These are phyloP conservation scores for Leucocoprinus birnbaumii DNA, from an alignment of 768 basidiomycete species.

Conservation along the genomic window DNA sequence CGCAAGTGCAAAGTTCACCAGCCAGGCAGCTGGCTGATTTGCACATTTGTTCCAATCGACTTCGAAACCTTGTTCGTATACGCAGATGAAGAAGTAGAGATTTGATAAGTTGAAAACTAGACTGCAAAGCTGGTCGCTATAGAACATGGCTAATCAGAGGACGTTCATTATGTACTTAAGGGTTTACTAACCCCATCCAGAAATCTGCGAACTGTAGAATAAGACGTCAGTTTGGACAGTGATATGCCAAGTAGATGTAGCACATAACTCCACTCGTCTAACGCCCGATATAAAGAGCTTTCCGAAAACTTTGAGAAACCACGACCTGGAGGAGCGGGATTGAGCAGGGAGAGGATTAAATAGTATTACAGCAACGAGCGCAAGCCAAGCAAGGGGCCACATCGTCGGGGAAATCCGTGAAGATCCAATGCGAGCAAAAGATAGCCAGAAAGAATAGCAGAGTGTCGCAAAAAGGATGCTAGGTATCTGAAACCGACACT, in stretches of 20 bases:
- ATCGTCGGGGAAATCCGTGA: slow-evolving; percentile 55
- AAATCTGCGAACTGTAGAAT: slow-evolving; percentile 71
- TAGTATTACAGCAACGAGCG: slow-evolving; percentile 52
- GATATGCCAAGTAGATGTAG: neutral
- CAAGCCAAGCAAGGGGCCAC: slow-evolving; percentile 85
- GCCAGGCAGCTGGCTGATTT: slow-evolving; percentile 51
- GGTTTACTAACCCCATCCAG: slow-evolving; percentile 72
- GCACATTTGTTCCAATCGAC: slow-evolving; percentile 43
- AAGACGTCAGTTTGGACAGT: slow-evolving; percentile 13
- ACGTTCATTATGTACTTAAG: neutral
- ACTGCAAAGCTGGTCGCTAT: slow-evolving; percentile 81
- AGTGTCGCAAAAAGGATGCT: slow-evolving; percentile 69
- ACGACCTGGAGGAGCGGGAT: slow-evolving; percentile 67
- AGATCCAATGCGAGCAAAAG: slow-evolving; percentile 63
- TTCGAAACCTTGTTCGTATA: slow-evolving; percentile 58
- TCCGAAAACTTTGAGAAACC: slow-evolving; percentile 67
- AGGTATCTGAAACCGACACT: too few species aligned
- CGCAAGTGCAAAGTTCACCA: slow-evolving; percentile 53
- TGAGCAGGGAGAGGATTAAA: slow-evolving; percentile 76
- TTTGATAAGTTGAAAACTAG: slow-evolving; percentile 73
- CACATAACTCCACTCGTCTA: slow-evolving; percentile 66
- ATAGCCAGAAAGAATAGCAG: slow-evolving; percentile 81
- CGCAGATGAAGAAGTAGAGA: slow-evolving; percentile 72
- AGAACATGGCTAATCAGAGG: neutral
- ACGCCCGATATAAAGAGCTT: slow-evolving; percentile 71